These are phyloP conservation scores for Agaricales sp. DNA, from an alignment of 1,284 basidiomycete species.

Conservation along the genomic window DNA sequence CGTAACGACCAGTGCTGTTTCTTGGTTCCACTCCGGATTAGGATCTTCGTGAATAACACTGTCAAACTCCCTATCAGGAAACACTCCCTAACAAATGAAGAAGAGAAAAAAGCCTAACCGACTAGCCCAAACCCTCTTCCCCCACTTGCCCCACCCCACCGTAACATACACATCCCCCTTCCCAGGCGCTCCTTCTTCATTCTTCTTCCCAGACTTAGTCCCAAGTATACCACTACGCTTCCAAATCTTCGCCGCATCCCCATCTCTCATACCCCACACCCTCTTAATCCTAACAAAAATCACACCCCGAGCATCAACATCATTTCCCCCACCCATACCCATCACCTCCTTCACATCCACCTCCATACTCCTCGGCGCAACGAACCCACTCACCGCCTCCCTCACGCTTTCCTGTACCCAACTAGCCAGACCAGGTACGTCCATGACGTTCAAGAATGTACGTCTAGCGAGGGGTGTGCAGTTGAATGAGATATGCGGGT, in stretches of 20 bases:
- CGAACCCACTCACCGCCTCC: conserved; percentile 46
- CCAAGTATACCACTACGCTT: conserved; percentile 12
- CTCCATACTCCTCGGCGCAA: conserved; percentile 66
- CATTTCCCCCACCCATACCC: conserved; percentile 47
- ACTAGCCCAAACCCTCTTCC: conserved; percentile 64
- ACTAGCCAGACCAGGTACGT: conserved; percentile 65
- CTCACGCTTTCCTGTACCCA: conserved; percentile 75
- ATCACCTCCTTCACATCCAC: conserved; percentile 60
- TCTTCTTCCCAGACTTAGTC: not conserved
- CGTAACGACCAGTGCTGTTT: conserved; percentile 56
- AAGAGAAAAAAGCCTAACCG: conserved; percentile 22
- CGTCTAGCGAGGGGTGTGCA: conserved; percentile 58
- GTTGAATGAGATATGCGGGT: conserved; percentile 66
- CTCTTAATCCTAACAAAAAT: conserved; percentile 60
- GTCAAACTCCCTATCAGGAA: not conserved
- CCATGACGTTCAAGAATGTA: conserved; percentile 68
- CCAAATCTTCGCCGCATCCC: conserved; percentile 25
- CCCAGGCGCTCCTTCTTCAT: conserved; percentile 12
- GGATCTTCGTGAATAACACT: conserved; percentile 54
- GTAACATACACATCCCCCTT: conserved; percentile 29
- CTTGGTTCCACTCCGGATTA: conserved; percentile 74
- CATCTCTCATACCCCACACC: conserved; percentile 52
- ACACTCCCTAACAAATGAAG: not conserved
- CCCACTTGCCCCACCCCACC: conserved; percentile 34
- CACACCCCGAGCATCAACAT: conserved; percentile 60